Conservation (phyloP, 306 rosid species). For the Ammopiptanthus mongolicus region DNA sequence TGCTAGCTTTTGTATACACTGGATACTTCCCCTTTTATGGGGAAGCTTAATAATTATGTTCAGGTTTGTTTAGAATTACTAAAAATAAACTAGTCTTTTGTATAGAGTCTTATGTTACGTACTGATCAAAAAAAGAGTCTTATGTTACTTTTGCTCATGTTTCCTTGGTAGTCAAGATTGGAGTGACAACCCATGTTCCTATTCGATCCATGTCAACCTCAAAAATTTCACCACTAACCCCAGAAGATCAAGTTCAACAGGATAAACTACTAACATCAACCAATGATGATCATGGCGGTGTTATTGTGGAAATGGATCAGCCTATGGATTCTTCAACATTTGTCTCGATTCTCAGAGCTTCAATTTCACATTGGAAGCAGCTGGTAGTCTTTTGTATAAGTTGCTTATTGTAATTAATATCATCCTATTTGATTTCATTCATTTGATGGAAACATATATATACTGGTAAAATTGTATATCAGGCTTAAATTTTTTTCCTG, state of each 20-base stretch:
- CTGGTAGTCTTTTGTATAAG: constrained; percentile 40
- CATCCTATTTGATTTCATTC: background rate
- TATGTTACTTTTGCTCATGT: background rate
- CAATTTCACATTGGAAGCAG: constrained; percentile 61
- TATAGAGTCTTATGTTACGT: background rate
- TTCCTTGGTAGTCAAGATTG: constrained; percentile 19
- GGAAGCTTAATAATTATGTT: constrained; percentile 3
- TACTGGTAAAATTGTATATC: background rate
- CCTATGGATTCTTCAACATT: constrained; percentile 49
- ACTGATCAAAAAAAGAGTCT: no score
- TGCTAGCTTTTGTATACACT: background rate
- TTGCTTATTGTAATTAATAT: background rate
- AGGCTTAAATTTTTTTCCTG: background rate
- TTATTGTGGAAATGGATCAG: constrained; percentile 53
- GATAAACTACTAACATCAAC: constrained; percentile 36
- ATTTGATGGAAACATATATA: constrained; percentile 13
- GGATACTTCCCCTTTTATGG: background rate
- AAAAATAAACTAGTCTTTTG: background rate
- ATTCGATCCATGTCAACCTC: constrained; percentile 24
- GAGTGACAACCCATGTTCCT: background rate
- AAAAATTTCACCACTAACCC: constrained; percentile 16
- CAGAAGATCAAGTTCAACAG: constrained; percentile 27
- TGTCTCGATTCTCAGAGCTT: constrained; percentile 45
- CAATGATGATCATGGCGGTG: constrained; percentile 57
- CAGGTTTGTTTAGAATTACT: background rate